Evolutionary conservation across 768 basidiomycete species (phyloP).

Genomic region (Trichaptum fuscoviolaceum): DNA sequence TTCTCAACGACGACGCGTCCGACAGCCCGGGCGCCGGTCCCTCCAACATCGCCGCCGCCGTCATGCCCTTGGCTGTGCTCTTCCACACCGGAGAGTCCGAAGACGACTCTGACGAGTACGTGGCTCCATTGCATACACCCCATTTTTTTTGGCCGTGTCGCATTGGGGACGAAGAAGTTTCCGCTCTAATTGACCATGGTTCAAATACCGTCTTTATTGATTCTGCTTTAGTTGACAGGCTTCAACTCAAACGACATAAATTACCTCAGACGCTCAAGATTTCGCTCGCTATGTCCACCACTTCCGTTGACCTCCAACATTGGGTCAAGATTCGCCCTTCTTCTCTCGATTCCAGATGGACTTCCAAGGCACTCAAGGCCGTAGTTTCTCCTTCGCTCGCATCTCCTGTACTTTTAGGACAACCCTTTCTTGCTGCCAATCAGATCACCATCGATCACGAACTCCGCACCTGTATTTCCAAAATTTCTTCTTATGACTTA

Average conservation of each 20-base stretch:
- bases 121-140: constrained; percentile 6
- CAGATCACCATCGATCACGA: constrained; percentile 28
- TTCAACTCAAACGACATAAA: constrained; percentile 2
- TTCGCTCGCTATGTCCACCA: constrained; percentile 6
- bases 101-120: no score
- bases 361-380: constrained; percentile 12
- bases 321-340: constrained; percentile 15
- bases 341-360: constrained; percentile 10
- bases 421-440: constrained; percentile 30
- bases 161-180: constrained; percentile 9
- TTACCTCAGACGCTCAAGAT: constrained; percentile 9
- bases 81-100: constrained; percentile 13
- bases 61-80: not conserved
- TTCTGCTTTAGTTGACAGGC: constrained; percentile 15
- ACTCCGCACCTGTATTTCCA: not conserved
- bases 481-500: constrained; percentile 11
- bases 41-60: not conserved
- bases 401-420: constrained; percentile 26
- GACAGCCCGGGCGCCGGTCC: not conserved
- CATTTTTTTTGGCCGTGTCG: constrained; percentile 14
- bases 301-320: constrained; percentile 7
- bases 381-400: constrained; percentile 23
- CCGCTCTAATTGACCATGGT: constrained; percentile 25
- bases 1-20: no score
- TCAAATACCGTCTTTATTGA: constrained; percentile 28